Conservation (phyloP, 2,329 filamentous ascomycete genomes). For the Nigrograna mackinnonii region DNA sequence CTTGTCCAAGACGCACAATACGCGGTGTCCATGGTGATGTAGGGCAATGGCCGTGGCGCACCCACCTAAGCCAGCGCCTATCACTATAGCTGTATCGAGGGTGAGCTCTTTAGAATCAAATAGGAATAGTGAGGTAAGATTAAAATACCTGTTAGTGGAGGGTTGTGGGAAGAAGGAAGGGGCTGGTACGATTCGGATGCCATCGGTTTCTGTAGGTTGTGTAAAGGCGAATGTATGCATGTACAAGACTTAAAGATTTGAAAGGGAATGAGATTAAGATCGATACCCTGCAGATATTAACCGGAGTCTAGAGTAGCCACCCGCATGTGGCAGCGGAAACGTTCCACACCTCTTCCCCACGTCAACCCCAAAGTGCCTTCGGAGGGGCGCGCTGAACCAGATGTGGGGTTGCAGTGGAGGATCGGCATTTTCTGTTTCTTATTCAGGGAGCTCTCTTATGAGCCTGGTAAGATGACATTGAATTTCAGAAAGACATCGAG, state of each 20-base stretch:
- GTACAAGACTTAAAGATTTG: too few relatives aligned
- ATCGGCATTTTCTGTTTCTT: slow-evolving; percentile 6
- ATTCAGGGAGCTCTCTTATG: too few relatives aligned
- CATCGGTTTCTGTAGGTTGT: too few relatives aligned
- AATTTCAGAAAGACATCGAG: too few relatives aligned
- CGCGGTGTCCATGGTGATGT: slow-evolving; percentile 48
- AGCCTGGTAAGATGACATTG: too few relatives aligned
- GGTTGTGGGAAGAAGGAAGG: slow-evolving; percentile 14
- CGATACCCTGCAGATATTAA: too few relatives aligned
- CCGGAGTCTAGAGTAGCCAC: too few relatives aligned
- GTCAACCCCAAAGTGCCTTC: neutral
- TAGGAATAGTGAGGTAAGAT: neutral
- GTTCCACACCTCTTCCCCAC: slow-evolving; percentile 1
- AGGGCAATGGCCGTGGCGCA: slow-evolving; percentile 54
- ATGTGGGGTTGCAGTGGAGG: slow-evolving; percentile 10
- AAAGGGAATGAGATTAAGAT: too few relatives aligned
- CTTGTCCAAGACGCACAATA: slow-evolving; percentile 49
- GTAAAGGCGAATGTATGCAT: too few relatives aligned
- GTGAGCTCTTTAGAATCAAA: slow-evolving; percentile 1
- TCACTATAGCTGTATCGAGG: slow-evolving; percentile 48
- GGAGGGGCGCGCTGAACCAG: neutral
- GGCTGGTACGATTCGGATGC: slow-evolving; percentile 5
- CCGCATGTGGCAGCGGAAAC: slow-evolving; percentile 1
- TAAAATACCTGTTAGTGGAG: slow-evolving; percentile 17
- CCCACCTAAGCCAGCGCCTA: slow-evolving; percentile 55